These are phyloP conservation scores for Geranomyces michiganensis DNA, from an alignment of 192 early-diverging fungal genomes.

Conservation along the genomic window DNA sequence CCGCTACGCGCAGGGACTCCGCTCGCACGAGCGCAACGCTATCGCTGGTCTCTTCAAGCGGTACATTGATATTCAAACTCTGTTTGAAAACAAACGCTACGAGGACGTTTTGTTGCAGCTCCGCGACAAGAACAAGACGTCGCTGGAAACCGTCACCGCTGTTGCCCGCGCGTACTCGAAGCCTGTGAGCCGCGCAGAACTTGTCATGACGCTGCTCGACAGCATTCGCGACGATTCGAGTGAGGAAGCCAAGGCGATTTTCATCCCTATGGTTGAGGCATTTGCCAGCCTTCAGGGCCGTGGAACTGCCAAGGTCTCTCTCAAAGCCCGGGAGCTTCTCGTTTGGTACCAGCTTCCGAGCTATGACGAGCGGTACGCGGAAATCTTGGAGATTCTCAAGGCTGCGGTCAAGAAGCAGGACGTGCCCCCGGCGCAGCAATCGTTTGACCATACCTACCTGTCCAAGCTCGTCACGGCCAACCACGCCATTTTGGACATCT, in stretches of 20 bases:
- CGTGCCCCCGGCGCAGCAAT: neutral
- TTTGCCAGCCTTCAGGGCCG: slow-evolving; percentile 78
- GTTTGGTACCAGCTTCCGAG: slow-evolving; percentile 92
- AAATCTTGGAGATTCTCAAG: slow-evolving; percentile 83
- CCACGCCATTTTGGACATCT: slow-evolving; percentile 93
- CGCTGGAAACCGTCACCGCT: slow-evolving; percentile 69
- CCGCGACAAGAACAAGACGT: slow-evolving; percentile 83
- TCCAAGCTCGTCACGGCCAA: slow-evolving; percentile 80
- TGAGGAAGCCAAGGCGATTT: slow-evolving; percentile 64
- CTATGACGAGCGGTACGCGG: slow-evolving; percentile 80
- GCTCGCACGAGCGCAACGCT: slow-evolving; percentile 71
- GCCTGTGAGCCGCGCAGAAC: slow-evolving; percentile 64
- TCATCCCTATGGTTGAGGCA: slow-evolving; percentile 75
- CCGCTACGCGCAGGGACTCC: slow-evolving; percentile 74
- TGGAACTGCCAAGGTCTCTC: slow-evolving; percentile 81
- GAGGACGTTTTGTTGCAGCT: slow-evolving; percentile 85
- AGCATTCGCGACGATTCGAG: slow-evolving; percentile 68
- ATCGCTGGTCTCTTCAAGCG: slow-evolving; percentile 78
- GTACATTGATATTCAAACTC: slow-evolving; percentile 82
- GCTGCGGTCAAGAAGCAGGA: slow-evolving; percentile 50
- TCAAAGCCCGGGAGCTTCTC: slow-evolving; percentile 93
- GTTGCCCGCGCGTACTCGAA: slow-evolving; percentile 85
- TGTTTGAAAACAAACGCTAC: slow-evolving; percentile 75
- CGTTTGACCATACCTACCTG: slow-evolving; percentile 55
- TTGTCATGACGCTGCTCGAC: slow-evolving; percentile 80